These are phyloP conservation scores for Picea engelmannii DNA, from an alignment of 83 land plant genomes.

Conservation along the genomic window DNA sequence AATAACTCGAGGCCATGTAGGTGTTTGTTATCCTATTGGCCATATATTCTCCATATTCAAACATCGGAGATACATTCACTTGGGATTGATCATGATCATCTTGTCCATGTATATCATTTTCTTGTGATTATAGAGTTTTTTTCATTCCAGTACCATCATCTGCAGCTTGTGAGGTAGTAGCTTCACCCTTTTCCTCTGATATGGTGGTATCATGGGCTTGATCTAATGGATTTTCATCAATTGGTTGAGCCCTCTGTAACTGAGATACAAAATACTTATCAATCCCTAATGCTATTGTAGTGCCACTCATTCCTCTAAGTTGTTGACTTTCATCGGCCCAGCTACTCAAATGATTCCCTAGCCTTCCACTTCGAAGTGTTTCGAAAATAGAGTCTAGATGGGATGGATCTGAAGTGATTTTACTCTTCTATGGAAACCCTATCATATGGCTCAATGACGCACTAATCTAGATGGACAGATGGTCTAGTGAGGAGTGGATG, in stretches of 20 bases:
- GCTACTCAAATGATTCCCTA: constrained; percentile 69
- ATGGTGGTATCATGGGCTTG: constrained; percentile 20
- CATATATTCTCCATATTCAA: too few species aligned
- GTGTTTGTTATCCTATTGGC: too few species aligned
- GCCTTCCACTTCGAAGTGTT: constrained; percentile 74
- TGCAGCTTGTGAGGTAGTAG: constrained; percentile 20
- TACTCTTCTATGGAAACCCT: too few species aligned
- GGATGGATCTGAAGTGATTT: constrained; percentile 69
- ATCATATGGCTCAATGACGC: too few species aligned
- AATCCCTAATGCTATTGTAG: constrained; percentile 76
- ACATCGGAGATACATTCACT: too few species aligned
- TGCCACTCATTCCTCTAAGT: constrained; percentile 65
- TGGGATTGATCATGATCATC: too few species aligned
- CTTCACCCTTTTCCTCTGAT: constrained; percentile 27
- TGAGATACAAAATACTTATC: constrained; percentile 84
- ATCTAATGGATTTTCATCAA: constrained; percentile 38
- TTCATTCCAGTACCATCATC: constrained; percentile 23
- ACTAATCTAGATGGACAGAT: too few species aligned
- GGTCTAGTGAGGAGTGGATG: too few species aligned
- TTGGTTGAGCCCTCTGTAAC: constrained; percentile 52
- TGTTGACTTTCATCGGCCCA: constrained; percentile 88
- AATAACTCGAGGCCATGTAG: too few species aligned
- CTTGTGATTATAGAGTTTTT: not conserved
- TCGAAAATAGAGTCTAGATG: constrained; percentile 82
- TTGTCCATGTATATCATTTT: too few species aligned